These are phyloP conservation scores for Medicago ruthenica DNA, from an alignment of 306 rosid species.

Conservation along the genomic window DNA sequence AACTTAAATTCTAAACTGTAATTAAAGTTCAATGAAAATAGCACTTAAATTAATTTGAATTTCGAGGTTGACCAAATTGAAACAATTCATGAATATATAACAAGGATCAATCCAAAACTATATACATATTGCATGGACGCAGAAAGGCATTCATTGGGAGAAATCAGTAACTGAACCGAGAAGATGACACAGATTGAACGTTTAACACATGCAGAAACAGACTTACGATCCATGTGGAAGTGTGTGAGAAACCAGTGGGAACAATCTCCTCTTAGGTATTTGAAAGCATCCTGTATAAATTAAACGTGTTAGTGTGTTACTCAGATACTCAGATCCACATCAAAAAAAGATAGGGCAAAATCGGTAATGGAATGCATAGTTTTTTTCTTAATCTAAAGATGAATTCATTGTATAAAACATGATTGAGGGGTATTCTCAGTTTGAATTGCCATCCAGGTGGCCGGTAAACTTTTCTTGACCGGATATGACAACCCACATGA, in stretches of 20 bases:
- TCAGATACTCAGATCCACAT: constrained; percentile 30
- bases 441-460: constrained; percentile 27
- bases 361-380: background rate
- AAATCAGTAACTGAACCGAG: constrained; percentile 9
- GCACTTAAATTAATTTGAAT: background rate
- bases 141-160: background rate
- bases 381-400: background rate
- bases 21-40: constrained; percentile 8
- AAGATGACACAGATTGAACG: constrained; percentile 17
- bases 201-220: constrained; percentile 33
- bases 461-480: constrained; percentile 36
- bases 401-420: background rate
- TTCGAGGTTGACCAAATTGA: constrained; percentile 5
- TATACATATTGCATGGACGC: background rate
- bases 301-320: constrained; percentile 44
- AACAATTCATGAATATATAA: constrained; percentile 14
- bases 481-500: constrained; percentile 18
- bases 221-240: constrained; percentile 79
- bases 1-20: constrained; percentile 7
- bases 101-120: background rate
- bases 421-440: constrained; percentile 34
- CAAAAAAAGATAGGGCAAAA: background rate
- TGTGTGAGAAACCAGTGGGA: constrained; percentile 13
- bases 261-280: constrained; percentile 39
- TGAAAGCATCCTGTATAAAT: constrained; percentile 88